Evolutionary conservation across 2,329 filamentous ascomycete species (phyloP), one percentile per base, ranked within the genome.

Genomic region (Ampelomyces quisqualis): DNA sequence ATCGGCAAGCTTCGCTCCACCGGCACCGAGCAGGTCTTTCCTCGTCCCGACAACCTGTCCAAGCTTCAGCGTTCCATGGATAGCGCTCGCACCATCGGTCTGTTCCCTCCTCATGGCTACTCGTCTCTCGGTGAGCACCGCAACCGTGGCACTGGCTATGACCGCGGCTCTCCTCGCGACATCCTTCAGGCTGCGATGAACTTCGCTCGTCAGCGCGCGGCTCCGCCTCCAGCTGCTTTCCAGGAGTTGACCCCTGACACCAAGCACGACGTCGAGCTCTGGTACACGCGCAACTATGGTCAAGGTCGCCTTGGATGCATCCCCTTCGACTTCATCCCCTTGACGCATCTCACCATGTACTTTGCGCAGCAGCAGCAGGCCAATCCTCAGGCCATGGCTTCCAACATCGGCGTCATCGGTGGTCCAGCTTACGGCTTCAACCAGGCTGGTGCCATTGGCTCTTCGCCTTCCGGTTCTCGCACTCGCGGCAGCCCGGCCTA

Each of bases 31-130:
- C 84, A 89, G 53, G 65, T 73, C 0, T 95, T 95, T 56, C 89
- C 89, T 0, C 73, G 74, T 1, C 85, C 88, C 0, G 88, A 95
- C 70, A 95, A 95, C 60, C 78, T 82, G 40, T 87, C 86, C 1
- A 95, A 95, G 72, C 85, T 93, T 76, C 86, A 89, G 70, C 80
- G 90, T 45, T 93, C 87, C 53, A 85, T 87, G 45, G 87, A 94
- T 64, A 94, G 93, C 64, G 89, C 89, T 2, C 85, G 89, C 62
- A 84, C 88, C 60, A 82, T 91, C 53, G 90, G 90, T 82, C 77
- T 95, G 0, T 95, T 90, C 65, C 88, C 88, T 3, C 88, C 89
- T 4, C 85, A 86, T 50, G 83, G 84, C 32, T 82, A 83, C 11
- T 84, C 88, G 40, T 81, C 83, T 54, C 80, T 84, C 11, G 82